Evolutionary conservation across 495 filamentous ascomycete genomes (phyloP).

Genomic region (Lepidopterella palustris): DNA sequence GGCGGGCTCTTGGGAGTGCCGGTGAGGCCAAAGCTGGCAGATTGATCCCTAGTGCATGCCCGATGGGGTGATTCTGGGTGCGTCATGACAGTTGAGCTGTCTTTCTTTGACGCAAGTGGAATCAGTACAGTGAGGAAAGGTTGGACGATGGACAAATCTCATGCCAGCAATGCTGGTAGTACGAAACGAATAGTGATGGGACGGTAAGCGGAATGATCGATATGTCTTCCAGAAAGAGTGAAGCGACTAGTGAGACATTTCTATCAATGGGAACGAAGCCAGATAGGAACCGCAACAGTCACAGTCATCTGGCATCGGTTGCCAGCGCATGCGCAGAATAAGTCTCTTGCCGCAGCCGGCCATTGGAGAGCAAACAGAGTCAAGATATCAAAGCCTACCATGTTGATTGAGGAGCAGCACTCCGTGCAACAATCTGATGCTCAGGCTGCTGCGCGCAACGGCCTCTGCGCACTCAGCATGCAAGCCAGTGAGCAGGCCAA

Average conservation of each 20-base stretch:
- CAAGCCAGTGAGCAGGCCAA: background rate
- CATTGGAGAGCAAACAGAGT: slow-evolving; percentile 15
- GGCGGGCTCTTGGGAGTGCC: slow-evolving; percentile 6
- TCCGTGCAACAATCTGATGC: background rate
- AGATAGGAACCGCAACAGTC: slow-evolving; percentile 13
- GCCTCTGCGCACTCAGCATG: background rate
- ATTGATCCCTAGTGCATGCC: slow-evolving; percentile 3
- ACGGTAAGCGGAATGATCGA: slow-evolving; percentile 14
- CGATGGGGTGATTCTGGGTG: slow-evolving; percentile 24
- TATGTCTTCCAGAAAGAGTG: slow-evolving; percentile 17
- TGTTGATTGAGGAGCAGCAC: slow-evolving; percentile 1
- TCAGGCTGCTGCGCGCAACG: background rate
- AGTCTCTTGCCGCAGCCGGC: slow-evolving; percentile 3
- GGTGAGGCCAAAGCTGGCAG: slow-evolving; percentile 3
- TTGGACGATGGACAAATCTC: background rate
- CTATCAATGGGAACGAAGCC: slow-evolving; percentile 7
- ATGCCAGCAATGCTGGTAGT: slow-evolving; percentile 27
- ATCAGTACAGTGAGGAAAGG: slow-evolving; percentile 12
- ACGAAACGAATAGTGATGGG: slow-evolving; percentile 14
- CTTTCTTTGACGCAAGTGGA: slow-evolving; percentile 8
- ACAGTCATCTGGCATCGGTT: slow-evolving; percentile 26
- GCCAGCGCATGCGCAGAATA: slow-evolving; percentile 11
- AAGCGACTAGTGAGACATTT: slow-evolving; percentile 26
- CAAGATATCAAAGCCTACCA: background rate
- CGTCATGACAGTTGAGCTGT: slow-evolving; percentile 17